Conservation (phyloP, 1,139 yeast species). For the Yamadazyma membranifaciens region DNA sequence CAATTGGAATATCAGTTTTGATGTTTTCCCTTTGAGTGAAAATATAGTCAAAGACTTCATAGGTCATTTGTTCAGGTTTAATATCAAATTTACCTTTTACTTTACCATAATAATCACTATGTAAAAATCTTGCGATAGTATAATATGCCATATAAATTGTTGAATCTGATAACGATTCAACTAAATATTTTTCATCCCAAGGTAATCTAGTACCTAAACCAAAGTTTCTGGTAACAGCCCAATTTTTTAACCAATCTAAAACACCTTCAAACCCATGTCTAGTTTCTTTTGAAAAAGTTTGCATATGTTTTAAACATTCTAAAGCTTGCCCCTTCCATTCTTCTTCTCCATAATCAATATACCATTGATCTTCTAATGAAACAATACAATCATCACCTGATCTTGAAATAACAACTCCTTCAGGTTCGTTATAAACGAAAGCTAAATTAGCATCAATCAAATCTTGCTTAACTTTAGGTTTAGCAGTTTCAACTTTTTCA, state of each 20-base stretch:
- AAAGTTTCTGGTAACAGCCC: conserved; percentile 98
- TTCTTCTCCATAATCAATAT: conserved; percentile 95
- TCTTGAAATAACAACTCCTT: conserved; percentile 82
- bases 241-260: conserved; percentile 93
- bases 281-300: conserved; percentile 81
- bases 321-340: conserved; percentile 84
- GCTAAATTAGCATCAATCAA: conserved; percentile 76
- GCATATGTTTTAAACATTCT: conserved; percentile 75
- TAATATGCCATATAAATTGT: conserved; percentile 96
- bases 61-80: conserved; percentile 83
- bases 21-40: conserved; percentile 71
- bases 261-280: conserved; percentile 93
- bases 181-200: conserved; percentile 93
- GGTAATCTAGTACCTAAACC: conserved; percentile 96
- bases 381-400: conserved; percentile 97
- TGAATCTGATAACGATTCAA: conserved; percentile 94
- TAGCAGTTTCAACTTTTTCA: conserved; percentile 86
- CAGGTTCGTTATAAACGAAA: conserved; percentile 93
- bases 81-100: conserved; percentile 71
- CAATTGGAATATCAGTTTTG: conserved; percentile 60
- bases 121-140: conserved; percentile 85
- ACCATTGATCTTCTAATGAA: conserved; percentile 98
- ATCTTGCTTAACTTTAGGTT: conserved; percentile 82
- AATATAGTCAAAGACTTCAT: conserved; percentile 89
- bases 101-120: conserved; percentile 82